These are phyloP conservation scores for Fomitopsis serialis DNA, from an alignment of 768 basidiomycete species.

Conservation along the genomic window DNA sequence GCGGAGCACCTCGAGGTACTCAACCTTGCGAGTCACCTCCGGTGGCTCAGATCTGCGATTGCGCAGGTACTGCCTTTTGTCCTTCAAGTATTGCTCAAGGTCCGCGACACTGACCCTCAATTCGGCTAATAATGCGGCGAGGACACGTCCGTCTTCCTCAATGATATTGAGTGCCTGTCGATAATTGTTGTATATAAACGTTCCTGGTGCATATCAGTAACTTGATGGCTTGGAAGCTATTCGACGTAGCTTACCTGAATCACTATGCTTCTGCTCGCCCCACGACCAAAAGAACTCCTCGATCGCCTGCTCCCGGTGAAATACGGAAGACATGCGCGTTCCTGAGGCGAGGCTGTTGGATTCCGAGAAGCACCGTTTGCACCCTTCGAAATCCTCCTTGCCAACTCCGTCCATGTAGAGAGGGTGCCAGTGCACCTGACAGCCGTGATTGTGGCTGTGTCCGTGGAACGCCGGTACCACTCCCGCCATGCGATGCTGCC, in stretches of 20 bases:
- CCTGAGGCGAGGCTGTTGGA: slow-evolving; percentile 13
- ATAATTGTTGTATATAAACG: slow-evolving; percentile 11
- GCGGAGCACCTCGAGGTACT: too few species aligned
- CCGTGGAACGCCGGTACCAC: slow-evolving; percentile 25
- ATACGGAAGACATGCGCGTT: slow-evolving; percentile 16
- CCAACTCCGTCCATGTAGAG: slow-evolving; percentile 20
- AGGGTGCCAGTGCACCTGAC: slow-evolving; percentile 26
- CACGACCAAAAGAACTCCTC: slow-evolving; percentile 16
- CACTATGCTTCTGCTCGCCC: slow-evolving; percentile 17
- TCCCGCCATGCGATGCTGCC: slow-evolving; percentile 3
- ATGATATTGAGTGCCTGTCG: background rate
- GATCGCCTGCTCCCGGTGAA: slow-evolving; percentile 24
- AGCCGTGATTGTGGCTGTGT: slow-evolving; percentile 22
- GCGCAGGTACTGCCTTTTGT: slow-evolving; percentile 1
- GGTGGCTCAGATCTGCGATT: too few species aligned
- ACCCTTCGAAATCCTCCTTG: slow-evolving; percentile 22
- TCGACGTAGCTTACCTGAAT: slow-evolving; percentile 13
- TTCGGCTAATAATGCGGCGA: background rate
- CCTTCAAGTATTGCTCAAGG: slow-evolving; percentile 6
- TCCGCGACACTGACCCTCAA: background rate
- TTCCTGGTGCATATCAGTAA: background rate
- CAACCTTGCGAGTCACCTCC: too few species aligned
- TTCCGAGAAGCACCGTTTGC: slow-evolving; percentile 21
- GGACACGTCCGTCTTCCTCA: background rate
- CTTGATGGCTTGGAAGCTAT: too few species aligned